These are phyloP conservation scores for Auricularia sp. DNA, from an alignment of 768 basidiomycete species.

Conservation along the genomic window DNA sequence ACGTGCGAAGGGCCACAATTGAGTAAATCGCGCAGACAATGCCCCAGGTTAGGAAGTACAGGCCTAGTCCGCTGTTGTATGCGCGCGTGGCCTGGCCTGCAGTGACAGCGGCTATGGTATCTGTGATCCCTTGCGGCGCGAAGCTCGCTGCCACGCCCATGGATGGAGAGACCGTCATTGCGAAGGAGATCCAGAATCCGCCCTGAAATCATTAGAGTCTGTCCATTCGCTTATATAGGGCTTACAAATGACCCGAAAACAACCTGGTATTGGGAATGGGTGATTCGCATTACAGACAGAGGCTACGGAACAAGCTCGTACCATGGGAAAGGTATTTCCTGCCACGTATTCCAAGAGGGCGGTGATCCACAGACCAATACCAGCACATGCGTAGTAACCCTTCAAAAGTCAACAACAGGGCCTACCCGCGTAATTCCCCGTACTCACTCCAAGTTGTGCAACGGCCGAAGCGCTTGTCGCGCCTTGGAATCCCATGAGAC, in stretches of 20 bases:
- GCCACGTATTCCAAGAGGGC: constrained; percentile 6
- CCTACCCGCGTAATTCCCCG: background rate
- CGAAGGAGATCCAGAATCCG: constrained; percentile 8
- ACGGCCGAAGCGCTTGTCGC: constrained; percentile 3
- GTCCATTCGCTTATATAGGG: background rate
- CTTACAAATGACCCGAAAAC: constrained; percentile 8
- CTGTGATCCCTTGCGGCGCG: constrained; percentile 5
- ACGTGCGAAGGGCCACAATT: constrained; percentile 8
- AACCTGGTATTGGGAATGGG: background rate
- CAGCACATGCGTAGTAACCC: constrained; percentile 7
- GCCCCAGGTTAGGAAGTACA: constrained; percentile 8
- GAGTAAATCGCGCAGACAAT: constrained; percentile 5
- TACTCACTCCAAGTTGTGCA: background rate
- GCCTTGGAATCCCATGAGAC: constrained; percentile 8
- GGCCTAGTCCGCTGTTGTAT: constrained; percentile 7
- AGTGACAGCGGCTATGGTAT: constrained; percentile 1
- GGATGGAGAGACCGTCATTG: constrained; percentile 6
- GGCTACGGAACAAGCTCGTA: background rate
- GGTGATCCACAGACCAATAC: constrained; percentile 5
- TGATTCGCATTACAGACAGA: background rate
- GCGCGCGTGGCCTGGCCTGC: constrained; percentile 5
- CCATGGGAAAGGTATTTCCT: constrained; percentile 6
- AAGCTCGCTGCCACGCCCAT: constrained; percentile 7
- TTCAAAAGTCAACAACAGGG: background rate
- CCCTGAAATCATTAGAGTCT: background rate